Evolutionary conservation across 805 yeast genomes (phyloP).

Genomic region (Schwanniomyces polymorphus): DNA sequence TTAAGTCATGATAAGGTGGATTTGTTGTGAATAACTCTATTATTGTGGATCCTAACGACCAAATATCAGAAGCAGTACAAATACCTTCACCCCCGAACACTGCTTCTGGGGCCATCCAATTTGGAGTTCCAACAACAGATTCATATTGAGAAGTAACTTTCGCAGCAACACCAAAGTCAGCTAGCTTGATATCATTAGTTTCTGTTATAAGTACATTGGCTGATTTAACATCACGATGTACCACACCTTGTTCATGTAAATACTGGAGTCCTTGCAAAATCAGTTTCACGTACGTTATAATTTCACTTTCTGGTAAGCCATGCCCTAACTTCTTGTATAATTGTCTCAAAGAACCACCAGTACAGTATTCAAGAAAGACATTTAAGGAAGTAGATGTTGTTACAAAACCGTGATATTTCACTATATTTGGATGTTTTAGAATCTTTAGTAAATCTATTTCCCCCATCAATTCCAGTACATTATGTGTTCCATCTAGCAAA

Average conservation of each 20-base stretch:
- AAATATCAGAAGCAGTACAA: constrained; percentile 83
- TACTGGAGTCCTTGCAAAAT: constrained; percentile 62
- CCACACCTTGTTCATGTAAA: constrained; percentile 70
- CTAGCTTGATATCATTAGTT: constrained; percentile 72
- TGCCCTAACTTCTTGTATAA: constrained; percentile 48
- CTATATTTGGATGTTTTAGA: constrained; percentile 65
- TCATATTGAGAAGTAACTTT: constrained; percentile 37
- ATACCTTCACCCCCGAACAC: constrained; percentile 78
- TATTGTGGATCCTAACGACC: constrained; percentile 95
- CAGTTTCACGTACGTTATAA: constrained; percentile 50
- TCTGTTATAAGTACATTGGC: constrained; percentile 79
- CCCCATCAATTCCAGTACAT: constrained; percentile 52
- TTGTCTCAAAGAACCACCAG: constrained; percentile 65
- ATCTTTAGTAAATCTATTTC: constrained; percentile 68
- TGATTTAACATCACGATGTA: constrained; percentile 89
- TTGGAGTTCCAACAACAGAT: constrained; percentile 80
- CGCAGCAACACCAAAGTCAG: constrained; percentile 96
- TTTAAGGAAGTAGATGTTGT: constrained; percentile 52
- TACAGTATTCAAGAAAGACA: constrained; percentile 61
- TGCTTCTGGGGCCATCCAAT: constrained; percentile 99
- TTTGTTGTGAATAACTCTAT: constrained; percentile 81
- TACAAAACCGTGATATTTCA: constrained; percentile 67
- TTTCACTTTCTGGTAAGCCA: constrained; percentile 55
- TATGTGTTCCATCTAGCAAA: constrained; percentile 50
- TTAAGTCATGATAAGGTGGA: constrained; percentile 82